Percentiles rank a stretch among this genome's conserved stretches.
These are phyloP conservation scores for Coriaria nepalensis DNA, from an alignment of 306 rosid genomes.

Conservation along the genomic window DNA sequence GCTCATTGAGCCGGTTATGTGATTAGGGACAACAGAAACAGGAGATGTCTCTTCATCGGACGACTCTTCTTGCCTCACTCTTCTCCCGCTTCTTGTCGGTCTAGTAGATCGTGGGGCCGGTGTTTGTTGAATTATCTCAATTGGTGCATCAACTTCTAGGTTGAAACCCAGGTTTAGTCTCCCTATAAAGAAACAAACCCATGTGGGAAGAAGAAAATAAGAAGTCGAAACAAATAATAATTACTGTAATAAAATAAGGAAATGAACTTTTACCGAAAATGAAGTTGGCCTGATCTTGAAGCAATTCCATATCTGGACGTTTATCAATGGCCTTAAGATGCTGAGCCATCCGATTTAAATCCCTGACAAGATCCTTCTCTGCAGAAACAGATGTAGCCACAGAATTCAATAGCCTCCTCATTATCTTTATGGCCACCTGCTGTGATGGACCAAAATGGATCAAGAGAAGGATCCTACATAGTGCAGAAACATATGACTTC, in stretches of 20 bases:
- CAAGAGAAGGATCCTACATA: constrained; percentile 50
- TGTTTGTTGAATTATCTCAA: constrained; percentile 34
- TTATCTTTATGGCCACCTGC: constrained; percentile 52
- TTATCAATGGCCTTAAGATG: constrained; percentile 39
- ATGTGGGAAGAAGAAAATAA: constrained; percentile 3
- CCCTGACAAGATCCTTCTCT: constrained; percentile 39
- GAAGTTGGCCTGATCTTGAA: constrained; percentile 32
- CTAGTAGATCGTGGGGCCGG: constrained; percentile 41
- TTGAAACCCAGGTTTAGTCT: constrained; percentile 28
- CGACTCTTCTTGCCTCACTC: constrained; percentile 43
- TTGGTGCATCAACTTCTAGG: constrained; percentile 32
- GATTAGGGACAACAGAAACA: constrained; percentile 37
- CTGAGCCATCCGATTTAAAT: constrained; percentile 44
- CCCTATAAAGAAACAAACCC: constrained; percentile 8
- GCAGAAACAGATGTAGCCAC: constrained; percentile 16
- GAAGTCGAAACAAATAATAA: neutral
- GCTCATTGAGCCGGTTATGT: constrained; percentile 15
- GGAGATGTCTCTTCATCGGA: constrained; percentile 56
- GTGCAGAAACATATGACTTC: constrained; percentile 62
- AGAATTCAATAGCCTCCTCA: constrained; percentile 44
- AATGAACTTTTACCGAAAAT: constrained; percentile 27
- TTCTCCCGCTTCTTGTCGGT: constrained; percentile 43
- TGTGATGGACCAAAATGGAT: constrained; percentile 68
- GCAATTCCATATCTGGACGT: constrained; percentile 43
- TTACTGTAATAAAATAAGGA: neutral